These are phyloP conservation scores for Naganishia onofrii DNA, from an alignment of 768 basidiomycete species.

Conservation along the genomic window DNA sequence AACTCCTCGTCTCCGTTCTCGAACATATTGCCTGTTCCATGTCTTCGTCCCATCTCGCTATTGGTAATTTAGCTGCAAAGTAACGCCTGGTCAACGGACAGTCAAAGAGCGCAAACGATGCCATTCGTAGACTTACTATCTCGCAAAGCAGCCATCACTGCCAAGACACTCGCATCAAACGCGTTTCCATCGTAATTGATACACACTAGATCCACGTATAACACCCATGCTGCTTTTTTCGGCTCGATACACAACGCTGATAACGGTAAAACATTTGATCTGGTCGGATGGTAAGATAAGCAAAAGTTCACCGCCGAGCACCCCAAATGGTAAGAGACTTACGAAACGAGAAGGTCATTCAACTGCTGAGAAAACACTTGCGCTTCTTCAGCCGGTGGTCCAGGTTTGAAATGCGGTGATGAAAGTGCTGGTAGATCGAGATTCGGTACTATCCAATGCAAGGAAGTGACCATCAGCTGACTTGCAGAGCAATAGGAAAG, in stretches of 20 bases:
- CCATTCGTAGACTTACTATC: slow-evolving; percentile 62
- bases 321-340: slow-evolving; percentile 47
- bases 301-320: background rate
- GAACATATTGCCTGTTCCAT: slow-evolving; percentile 64
- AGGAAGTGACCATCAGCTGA: background rate
- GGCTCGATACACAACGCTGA: slow-evolving; percentile 73
- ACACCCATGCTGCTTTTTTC: slow-evolving; percentile 79
- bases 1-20: slow-evolving; percentile 43
- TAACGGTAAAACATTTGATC: slow-evolving; percentile 66
- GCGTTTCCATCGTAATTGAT: slow-evolving; percentile 97
- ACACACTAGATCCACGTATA: slow-evolving; percentile 93
- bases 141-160: slow-evolving; percentile 78
- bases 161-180: slow-evolving; percentile 83
- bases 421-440: slow-evolving; percentile 90
- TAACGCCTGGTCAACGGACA: background rate
- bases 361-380: slow-evolving; percentile 83
- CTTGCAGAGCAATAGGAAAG: background rate
- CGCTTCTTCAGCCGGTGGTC: slow-evolving; percentile 90
- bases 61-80: slow-evolving; percentile 56
- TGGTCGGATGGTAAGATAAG: slow-evolving; percentile 44
- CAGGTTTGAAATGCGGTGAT: slow-evolving; percentile 89
- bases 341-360: slow-evolving; percentile 74
- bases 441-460: slow-evolving; percentile 69
- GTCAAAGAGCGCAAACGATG: slow-evolving; percentile 19
- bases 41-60: slow-evolving; percentile 69